These are phyloP conservation scores for Prunus padus DNA, from an alignment of 306 rosid genomes.

Conservation along the genomic window DNA sequence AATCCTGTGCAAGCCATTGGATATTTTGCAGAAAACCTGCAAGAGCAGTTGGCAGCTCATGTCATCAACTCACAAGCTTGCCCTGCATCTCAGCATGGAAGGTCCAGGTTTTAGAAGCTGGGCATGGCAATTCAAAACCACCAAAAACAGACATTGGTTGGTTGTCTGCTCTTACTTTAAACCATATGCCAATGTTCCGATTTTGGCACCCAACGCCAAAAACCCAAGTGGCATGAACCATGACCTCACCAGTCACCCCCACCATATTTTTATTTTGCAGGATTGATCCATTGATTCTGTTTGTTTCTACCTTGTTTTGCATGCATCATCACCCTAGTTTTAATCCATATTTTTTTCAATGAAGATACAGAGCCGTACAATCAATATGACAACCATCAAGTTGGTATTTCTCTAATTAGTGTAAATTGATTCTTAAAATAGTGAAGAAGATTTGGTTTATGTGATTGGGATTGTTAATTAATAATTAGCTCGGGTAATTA, in stretches of 20 bases:
- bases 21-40: constrained; percentile 1
- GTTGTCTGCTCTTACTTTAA: background rate
- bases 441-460: constrained; percentile 16
- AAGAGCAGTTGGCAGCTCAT: background rate
- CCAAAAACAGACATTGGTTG: background rate
- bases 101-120: background rate
- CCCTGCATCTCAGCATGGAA: background rate
- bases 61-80: background rate
- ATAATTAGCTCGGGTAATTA: constrained; percentile 27
- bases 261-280: background rate
- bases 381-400: background rate
- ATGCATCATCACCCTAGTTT: background rate
- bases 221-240: constrained; percentile 7
- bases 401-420: background rate
- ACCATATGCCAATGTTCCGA: constrained; percentile 16
- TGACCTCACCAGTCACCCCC: background rate
- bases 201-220: background rate
- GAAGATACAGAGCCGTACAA: background rate
- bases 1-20: background rate
- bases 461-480: constrained; percentile 30
- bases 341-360: background rate
- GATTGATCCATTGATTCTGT: background rate
- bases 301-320: background rate
- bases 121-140: constrained; percentile 4
- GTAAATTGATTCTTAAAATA: background rate